These are phyloP conservation scores for Xerocomus minutiporus DNA, from an alignment of 1,284 basidiomycete species.

Conservation along the genomic window DNA sequence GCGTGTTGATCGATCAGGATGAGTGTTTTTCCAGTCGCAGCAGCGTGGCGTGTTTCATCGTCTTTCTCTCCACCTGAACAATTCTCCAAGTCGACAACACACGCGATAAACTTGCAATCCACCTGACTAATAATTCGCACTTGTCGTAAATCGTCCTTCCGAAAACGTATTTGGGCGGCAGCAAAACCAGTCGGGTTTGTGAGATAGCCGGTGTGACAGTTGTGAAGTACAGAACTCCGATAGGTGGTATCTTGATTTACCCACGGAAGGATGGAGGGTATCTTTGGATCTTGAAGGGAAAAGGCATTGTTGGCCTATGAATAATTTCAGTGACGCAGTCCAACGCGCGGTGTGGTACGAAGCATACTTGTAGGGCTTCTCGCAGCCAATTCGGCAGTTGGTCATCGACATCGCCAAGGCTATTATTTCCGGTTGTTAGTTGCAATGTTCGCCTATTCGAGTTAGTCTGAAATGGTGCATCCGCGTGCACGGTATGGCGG, in stretches of 20 bases:
- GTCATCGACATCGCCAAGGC: conserved; percentile 1
- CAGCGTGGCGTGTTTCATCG: conserved; percentile 3
- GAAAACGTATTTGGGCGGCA: conserved; percentile 39
- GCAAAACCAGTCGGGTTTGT: conserved; percentile 10
- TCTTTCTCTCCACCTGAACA: conserved; percentile 14
- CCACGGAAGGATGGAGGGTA: conserved; percentile 39
- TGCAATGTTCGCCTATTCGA: conserved; percentile 12
- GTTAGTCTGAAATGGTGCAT: conserved; percentile 8
- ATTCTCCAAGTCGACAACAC: conserved; percentile 40
- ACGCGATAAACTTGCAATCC: conserved; percentile 85
- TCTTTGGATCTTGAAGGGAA: conserved; percentile 40
- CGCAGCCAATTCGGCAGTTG: conserved; percentile 50
- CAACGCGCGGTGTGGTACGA: conserved; percentile 6
- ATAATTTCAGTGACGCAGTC: conserved; percentile 7
- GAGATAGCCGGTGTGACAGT: conserved; percentile 11
- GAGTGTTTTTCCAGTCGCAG: conserved; percentile 38
- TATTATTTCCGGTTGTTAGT: conserved; percentile 5
- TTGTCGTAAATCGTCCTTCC: conserved; percentile 46
- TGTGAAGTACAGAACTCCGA: conserved; percentile 14
- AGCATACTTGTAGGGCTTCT: conserved; percentile 44
- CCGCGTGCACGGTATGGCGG: conserved; percentile 14
- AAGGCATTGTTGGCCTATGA: conserved; percentile 51
- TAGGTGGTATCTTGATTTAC: conserved; percentile 13
- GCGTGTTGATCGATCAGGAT: conserved; percentile 93
- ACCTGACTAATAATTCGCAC: conserved; percentile 75